These are phyloP conservation scores for Monotropa hypopitys DNA, from an alignment of 179 eudicot genomes.

Conservation along the genomic window DNA sequence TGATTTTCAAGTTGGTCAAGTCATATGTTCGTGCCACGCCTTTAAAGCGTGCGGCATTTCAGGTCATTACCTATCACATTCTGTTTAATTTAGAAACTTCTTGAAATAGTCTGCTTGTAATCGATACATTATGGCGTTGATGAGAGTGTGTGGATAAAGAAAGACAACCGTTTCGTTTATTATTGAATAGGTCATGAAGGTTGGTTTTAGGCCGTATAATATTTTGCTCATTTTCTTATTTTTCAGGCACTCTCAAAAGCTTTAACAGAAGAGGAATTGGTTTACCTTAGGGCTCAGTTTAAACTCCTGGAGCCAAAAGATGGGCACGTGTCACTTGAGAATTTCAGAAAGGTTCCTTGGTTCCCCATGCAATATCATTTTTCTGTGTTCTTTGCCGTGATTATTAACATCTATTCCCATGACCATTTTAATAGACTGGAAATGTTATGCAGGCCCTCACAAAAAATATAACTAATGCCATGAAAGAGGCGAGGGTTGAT, in stretches of 20 bases:
- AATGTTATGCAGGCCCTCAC: conserved; percentile 50
- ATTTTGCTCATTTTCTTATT: background rate
- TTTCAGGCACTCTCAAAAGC: conserved; percentile 91
- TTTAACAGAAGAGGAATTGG: conserved; percentile 58
- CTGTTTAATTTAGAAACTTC: background rate
- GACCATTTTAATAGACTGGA: background rate
- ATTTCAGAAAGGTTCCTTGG: conserved; percentile 53
- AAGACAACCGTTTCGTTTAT: background rate
- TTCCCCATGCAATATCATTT: conserved; percentile 1
- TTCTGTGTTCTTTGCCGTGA: background rate
- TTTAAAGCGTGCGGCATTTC: conserved; percentile 71
- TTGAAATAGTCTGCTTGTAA: background rate
- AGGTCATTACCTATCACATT: conserved; percentile 21
- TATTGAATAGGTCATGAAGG: background rate
- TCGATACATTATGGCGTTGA: background rate
- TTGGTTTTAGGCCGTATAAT: background rate
- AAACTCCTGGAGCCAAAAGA: conserved; percentile 65
- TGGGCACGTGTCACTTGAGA: conserved; percentile 54
- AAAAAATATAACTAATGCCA: conserved; percentile 71
- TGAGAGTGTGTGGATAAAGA: background rate
- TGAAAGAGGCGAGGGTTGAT: conserved; percentile 67
- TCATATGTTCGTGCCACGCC: conserved; percentile 66
- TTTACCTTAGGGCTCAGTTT: conserved; percentile 70
- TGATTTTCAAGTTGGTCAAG: conserved; percentile 64
- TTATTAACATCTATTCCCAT: background rate